A percentile compares a stretch with the other conserved stretches of the same genome.
phyloP scores from a whole-genome alignment of 768 basidiomycete species.

The Termitomyces sp. region DNA sequence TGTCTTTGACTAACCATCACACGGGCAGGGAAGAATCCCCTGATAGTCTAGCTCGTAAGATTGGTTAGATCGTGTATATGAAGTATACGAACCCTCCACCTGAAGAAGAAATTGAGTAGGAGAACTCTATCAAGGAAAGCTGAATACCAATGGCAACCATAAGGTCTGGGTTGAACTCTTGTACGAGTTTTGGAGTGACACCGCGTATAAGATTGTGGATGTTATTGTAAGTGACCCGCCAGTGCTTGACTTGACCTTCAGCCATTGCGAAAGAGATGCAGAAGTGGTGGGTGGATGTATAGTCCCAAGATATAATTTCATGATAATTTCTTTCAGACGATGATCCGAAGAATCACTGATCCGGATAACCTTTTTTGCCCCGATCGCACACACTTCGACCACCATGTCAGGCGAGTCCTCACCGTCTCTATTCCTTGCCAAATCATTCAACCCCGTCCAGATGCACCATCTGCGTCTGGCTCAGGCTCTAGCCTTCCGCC shows the following conservation, averaged over 20 bases:
- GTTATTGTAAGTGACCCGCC: slow-evolving; percentile 84
- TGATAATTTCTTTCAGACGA: neutral
- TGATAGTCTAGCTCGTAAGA: slow-evolving; percentile 24
- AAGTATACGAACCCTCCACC: slow-evolving; percentile 72
- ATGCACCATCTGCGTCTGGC: slow-evolving; percentile 30
- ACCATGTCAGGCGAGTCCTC: slow-evolving; percentile 25
- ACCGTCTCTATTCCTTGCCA: neutral
- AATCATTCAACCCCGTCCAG: slow-evolving; percentile 14
- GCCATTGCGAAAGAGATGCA: slow-evolving; percentile 7
- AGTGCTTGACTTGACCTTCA: slow-evolving; percentile 48
- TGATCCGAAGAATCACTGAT: slow-evolving; percentile 1
- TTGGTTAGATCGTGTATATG: slow-evolving; percentile 15
- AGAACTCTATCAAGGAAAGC: slow-evolving; percentile 1
- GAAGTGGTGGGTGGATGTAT: neutral
- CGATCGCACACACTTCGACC: neutral
- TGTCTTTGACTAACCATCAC: slow-evolving; percentile 54
- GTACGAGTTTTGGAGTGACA: slow-evolving; percentile 62
- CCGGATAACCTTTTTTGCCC: slow-evolving; percentile 4
- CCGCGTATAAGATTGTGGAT: slow-evolving; percentile 84
- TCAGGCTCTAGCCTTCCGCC: slow-evolving; percentile 24
- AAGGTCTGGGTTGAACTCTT: slow-evolving; percentile 81
- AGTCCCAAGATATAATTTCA: neutral
- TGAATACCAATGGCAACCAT: slow-evolving; percentile 74
- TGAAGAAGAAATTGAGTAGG: slow-evolving; percentile 25
- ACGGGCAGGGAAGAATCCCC: slow-evolving; percentile 95